Percentiles rank a stretch among this genome's conserved stretches.
phyloP scores from a whole-genome alignment of 169 alveolate species.

The Theileria parva region DNA sequence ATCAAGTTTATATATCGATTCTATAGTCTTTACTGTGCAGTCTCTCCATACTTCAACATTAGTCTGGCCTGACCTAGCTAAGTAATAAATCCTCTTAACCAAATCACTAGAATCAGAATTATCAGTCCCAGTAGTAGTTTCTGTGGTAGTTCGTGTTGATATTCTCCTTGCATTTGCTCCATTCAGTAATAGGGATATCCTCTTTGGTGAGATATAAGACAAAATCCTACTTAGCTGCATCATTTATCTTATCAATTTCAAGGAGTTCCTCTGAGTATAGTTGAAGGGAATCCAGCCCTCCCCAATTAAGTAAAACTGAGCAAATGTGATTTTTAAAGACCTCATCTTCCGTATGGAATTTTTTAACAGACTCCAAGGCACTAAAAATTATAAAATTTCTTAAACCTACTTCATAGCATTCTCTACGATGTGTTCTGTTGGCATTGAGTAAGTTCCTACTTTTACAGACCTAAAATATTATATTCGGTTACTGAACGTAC shows the following conservation, averaged over 20 bases:
- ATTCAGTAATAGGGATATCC: neutral
- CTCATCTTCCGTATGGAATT: constrained; percentile 38
- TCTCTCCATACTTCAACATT: constrained; percentile 44
- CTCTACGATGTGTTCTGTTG: constrained; percentile 21
- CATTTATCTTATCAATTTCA: constrained; percentile 34
- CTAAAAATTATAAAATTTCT: constrained; percentile 4
- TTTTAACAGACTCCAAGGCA: constrained; percentile 31
- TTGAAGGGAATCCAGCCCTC: constrained; percentile 49
- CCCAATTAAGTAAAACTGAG: constrained; percentile 48
- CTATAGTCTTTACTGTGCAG: constrained; percentile 23
- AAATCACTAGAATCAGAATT: constrained; percentile 16
- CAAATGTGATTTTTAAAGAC: constrained; percentile 40
- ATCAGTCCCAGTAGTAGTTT: neutral
- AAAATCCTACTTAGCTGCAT: constrained; percentile 1
- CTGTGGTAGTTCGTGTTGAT: neutral
- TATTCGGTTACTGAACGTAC: neutral
- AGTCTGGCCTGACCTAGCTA: constrained; percentile 47
- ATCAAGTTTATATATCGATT: constrained; percentile 10
- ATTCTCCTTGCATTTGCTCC: neutral
- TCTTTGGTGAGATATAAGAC: neutral
- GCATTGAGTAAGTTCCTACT: constrained; percentile 56
- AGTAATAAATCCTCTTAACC: constrained; percentile 22
- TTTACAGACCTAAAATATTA: constrained; percentile 25
- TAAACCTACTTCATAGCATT: constrained; percentile 20
- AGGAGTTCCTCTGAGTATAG: constrained; percentile 54